phyloP scores from a whole-genome alignment of 1,284 basidiomycete genomes.

The Cryptococcus sp. region DNA sequence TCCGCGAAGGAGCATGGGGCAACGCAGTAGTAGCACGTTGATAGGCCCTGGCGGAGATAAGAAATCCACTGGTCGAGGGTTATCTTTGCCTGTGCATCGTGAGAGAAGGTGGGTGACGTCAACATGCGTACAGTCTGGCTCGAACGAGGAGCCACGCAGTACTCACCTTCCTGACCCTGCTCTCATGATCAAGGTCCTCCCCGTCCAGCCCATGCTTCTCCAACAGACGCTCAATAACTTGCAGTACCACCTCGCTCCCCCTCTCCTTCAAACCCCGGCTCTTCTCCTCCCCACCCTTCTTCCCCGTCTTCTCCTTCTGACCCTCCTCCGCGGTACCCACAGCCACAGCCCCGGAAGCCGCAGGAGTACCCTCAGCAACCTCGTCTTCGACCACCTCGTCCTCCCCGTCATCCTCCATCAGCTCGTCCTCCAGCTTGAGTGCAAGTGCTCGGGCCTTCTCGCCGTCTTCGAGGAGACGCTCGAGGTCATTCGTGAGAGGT shows the following conservation, averaged over 20 bases:
- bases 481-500: conserved; percentile 70
- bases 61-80: conserved; percentile 41
- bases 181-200: conserved; percentile 33
- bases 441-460: conserved; percentile 68
- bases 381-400: conserved; percentile 27
- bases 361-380: conserved; percentile 10
- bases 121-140: background rate
- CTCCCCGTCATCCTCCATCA: conserved; percentile 51
- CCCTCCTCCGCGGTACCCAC: background rate
- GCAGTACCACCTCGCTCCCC: conserved; percentile 43
- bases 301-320: background rate
- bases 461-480: conserved; percentile 73
- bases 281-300: conserved; percentile 12
- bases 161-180: conserved; percentile 30
- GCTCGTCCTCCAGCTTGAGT: conserved; percentile 63
- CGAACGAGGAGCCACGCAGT: background rate
- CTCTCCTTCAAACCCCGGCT: conserved; percentile 29
- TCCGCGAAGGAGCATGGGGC: conserved; percentile 86
- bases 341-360: background rate
- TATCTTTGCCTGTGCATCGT: conserved; percentile 37
- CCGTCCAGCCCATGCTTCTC: conserved; percentile 28
- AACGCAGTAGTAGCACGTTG: conserved; percentile 82
- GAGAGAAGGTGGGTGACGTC: no score
- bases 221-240: conserved; percentile 31
- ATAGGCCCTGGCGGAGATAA: conserved; percentile 42